Evolutionary conservation across 2,329 filamentous ascomycete genomes (phyloP), one percentile per base, ranked within the genome.

Genomic region (Cordyceps pruinosa): DNA sequence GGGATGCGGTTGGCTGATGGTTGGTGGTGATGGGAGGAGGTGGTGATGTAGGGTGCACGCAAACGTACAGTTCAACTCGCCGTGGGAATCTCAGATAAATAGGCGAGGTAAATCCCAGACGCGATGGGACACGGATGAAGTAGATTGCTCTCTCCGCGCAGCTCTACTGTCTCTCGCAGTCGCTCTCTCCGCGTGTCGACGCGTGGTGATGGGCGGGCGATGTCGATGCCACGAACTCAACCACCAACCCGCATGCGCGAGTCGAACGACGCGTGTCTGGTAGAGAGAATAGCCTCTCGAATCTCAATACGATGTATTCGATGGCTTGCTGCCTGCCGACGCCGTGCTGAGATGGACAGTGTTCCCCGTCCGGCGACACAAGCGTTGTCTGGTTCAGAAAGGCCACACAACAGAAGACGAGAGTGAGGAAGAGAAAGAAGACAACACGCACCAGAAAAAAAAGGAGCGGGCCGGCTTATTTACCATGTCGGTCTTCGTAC

Each of bases 381-480:
- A 37, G 15, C 12, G 47, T 50, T 50, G 47, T n/a, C 15, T 50
- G 34, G 47, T 21, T 50, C 47, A 50, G 28, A 23, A 39, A 21
- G 2, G 47, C 23, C 34, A 39, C 8, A 39, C 34, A 39, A 28
- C 28, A 50, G 47, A 34, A 39, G 7, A 34, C 32, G 28, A 26
- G 26, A 26, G 34, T 12, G 37, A 42, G 21, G 25, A 21, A 39
- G 23, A 39, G 47, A 17, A 9, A 47, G 45, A 28, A 23, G 21
- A 25, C 39, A 35, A 42, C 39, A 23, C 32, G 30, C 34, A 25
- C 34, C n/a, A 26, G 47, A 28, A 21, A 42, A 41, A 52, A 42
- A 52, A 37, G 49, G 35, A 52, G 37, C 49, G 49, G 49, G 35
- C 37, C 25, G 49, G 49, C 35, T 42, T 19, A 23, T 52, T 52